Conservation (phyloP, 805 yeast genomes). For the Kregervanrija delftensis region DNA sequence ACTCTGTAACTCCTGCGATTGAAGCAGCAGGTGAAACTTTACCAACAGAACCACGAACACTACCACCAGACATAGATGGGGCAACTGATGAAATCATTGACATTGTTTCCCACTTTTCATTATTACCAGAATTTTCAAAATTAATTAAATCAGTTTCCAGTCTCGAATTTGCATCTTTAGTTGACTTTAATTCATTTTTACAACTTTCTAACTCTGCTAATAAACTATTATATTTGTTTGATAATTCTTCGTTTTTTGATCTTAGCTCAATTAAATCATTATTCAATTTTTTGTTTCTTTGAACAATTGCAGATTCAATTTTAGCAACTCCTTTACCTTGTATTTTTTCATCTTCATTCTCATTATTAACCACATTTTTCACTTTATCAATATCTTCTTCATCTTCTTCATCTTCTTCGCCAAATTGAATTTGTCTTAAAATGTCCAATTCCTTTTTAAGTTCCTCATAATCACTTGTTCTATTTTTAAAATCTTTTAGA, state of each 20-base stretch:
- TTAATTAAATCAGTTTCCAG: constrained; percentile 70
- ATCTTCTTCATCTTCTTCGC: constrained; percentile 31
- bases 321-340: constrained; percentile 39
- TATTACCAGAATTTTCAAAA: constrained; percentile 36
- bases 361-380: constrained; percentile 31
- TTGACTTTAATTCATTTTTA: constrained; percentile 32
- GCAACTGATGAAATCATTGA: constrained; percentile 60
- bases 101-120: constrained; percentile 52
- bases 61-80: constrained; percentile 10
- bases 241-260: constrained; percentile 45
- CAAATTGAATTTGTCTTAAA: constrained; percentile 70
- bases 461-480: constrained; percentile 70
- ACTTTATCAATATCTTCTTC: constrained; percentile 18
- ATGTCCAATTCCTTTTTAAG: constrained; percentile 69
- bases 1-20: constrained; percentile 33
- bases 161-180: constrained; percentile 45
- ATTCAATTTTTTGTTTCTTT: constrained; percentile 67
- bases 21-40: constrained; percentile 47
- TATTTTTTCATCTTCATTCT: constrained; percentile 22
- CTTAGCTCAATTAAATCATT: constrained; percentile 63
- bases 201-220: constrained; percentile 30
- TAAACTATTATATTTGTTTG: constrained; percentile 33
- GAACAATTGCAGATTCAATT: constrained; percentile 37
- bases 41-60: constrained; percentile 13
- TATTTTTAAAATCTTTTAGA: constrained; percentile 42